phyloP scores from a whole-genome alignment of 139 green algal genomes.

The Haematococcus lacustris region DNA sequence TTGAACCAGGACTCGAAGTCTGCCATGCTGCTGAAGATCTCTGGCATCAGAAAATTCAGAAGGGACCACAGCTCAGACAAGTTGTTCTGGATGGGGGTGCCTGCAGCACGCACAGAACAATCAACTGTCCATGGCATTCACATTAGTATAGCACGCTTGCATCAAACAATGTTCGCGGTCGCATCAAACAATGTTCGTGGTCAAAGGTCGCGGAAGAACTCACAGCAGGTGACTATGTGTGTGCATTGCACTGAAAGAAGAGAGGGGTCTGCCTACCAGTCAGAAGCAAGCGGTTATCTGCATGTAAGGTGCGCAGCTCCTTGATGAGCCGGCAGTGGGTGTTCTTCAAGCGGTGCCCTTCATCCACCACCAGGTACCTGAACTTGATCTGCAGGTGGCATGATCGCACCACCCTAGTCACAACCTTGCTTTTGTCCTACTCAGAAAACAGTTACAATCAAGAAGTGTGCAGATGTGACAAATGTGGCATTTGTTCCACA shows the following conservation, averaged over 20 bases:
- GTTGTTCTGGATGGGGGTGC: conserved; percentile 98
- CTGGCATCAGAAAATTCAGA: conserved; percentile 96
- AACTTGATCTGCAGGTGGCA: conserved; percentile 39
- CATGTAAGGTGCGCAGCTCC: conserved; percentile 69
- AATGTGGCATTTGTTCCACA: too few relatives aligned
- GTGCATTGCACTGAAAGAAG: too few relatives aligned
- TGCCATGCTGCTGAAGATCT: conserved; percentile 75
- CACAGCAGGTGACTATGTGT: too few relatives aligned
- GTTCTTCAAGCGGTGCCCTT: conserved; percentile 98
- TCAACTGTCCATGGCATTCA: too few relatives aligned
- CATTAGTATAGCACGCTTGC: too few relatives aligned
- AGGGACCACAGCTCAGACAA: conserved; percentile 94
- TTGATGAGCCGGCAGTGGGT: conserved; percentile 88
- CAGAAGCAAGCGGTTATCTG: conserved; percentile 87
- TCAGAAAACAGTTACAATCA: too few relatives aligned
- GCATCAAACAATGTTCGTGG: too few relatives aligned
- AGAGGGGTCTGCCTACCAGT: conserved; percentile 79
- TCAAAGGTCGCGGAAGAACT: too few relatives aligned
- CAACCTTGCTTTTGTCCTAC: too few relatives aligned
- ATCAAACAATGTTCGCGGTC: too few relatives aligned
- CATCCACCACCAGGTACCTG: conserved; percentile 90
- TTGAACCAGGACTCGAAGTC: conserved; percentile 94
- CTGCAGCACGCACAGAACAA: conserved; percentile 24
- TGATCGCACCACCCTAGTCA: too few relatives aligned
- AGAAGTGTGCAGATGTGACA: not conserved